Percentiles rank a stretch among this genome's conserved stretches.
phyloP scores from a whole-genome alignment of 2,329 filamentous ascomycete genomes.

The Microdochium bolleyi region DNA sequence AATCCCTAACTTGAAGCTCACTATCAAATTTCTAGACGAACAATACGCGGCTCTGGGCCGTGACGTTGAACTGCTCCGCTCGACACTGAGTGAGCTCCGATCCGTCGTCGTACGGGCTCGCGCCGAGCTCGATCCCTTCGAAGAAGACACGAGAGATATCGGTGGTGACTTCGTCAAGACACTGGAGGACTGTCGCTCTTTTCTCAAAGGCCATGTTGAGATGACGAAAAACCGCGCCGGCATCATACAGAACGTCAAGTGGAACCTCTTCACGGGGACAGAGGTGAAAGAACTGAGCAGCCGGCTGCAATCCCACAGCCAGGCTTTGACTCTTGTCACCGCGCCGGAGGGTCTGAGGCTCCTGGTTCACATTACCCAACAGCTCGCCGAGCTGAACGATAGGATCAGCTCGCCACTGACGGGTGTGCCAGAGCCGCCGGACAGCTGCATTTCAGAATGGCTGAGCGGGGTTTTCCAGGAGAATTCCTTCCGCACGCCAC shows the following conservation, averaged over 20 bases:
- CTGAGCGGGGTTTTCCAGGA: background rate
- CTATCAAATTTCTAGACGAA: background rate
- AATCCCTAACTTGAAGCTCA: background rate
- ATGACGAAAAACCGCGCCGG: background rate
- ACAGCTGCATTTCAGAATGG: background rate
- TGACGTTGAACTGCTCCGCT: background rate
- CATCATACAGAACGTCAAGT: background rate
- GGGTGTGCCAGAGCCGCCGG: background rate
- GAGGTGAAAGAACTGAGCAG: background rate
- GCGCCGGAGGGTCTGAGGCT: background rate
- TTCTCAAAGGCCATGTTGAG: background rate
- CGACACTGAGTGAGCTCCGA: background rate
- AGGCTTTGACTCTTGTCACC: background rate
- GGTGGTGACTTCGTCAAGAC: background rate
- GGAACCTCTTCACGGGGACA: background rate
- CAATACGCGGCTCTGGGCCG: background rate
- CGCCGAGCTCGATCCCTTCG: background rate
- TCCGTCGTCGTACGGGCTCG: background rate
- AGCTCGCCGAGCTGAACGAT: background rate
- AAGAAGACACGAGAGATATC: background rate
- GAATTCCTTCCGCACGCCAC: background rate
- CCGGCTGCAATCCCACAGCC: background rate
- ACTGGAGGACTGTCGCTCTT: background rate
- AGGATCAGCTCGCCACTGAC: background rate
- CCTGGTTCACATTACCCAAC: background rate